Conservation (phyloP, 495 filamentous ascomycete species). For the Xylaria flabelliformis region DNA sequence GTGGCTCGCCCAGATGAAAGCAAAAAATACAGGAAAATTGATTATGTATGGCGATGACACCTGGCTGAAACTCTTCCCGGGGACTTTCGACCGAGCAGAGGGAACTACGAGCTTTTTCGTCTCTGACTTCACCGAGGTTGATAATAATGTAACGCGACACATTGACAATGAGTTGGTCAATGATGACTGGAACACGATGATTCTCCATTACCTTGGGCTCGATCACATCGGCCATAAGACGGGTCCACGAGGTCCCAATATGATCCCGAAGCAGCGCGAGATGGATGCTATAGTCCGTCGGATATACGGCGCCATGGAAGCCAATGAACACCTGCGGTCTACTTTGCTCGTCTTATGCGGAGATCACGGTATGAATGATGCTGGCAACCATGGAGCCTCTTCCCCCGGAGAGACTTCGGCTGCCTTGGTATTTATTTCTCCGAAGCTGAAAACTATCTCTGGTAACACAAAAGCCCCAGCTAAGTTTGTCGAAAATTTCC, state of each 20-base stretch:
- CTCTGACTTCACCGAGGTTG: conserved; percentile 97
- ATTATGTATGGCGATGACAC: conserved; percentile 99
- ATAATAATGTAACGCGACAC: conserved; percentile 96
- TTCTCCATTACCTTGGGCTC: conserved; percentile 93
- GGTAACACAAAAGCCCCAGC: conserved; percentile 52
- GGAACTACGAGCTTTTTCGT: conserved; percentile 99
- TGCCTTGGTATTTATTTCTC: conserved; percentile 89
- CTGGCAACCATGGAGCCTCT: conserved; percentile 95
- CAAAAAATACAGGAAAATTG: conserved; percentile 70
- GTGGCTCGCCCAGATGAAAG: conserved; percentile 91
- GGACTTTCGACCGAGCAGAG: conserved; percentile 81
- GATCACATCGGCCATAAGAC: conserved; percentile 98
- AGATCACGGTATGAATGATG: conserved; percentile 99
- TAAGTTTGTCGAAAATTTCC: conserved; percentile 63
- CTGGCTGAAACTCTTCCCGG: conserved; percentile 95
- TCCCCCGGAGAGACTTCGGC: conserved; percentile 91
- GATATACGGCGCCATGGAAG: conserved; percentile 78
- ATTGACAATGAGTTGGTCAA: conserved; percentile 73
- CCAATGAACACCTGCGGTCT: conserved; percentile 69
- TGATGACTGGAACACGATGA: conserved; percentile 89
- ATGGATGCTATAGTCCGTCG: conserved; percentile 85
- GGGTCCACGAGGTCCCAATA: conserved; percentile 87
- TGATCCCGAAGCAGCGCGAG: conserved; percentile 90
- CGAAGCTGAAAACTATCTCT: conserved; percentile 70
- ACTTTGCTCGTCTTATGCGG: conserved; percentile 88